phyloP scores from a whole-genome alignment of 2,329 filamentous ascomycete genomes.

The Botrytis deweyae region DNA sequence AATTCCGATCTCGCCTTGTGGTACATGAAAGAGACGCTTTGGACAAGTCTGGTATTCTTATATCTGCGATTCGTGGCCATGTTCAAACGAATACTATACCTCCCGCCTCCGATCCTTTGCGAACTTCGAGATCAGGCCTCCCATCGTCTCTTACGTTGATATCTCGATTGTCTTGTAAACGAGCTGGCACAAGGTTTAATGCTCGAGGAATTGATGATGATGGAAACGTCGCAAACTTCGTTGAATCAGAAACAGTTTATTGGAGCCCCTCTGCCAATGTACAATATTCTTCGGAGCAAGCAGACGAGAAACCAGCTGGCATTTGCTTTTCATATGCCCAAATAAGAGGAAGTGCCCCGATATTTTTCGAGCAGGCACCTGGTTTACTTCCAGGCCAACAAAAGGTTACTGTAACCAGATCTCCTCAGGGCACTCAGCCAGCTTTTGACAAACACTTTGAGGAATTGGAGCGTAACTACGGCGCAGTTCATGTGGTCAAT shows the following conservation, averaged over 20 bases:
- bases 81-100: conserved; percentile 85
- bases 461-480: conserved; percentile 80
- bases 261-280: conserved; percentile 64
- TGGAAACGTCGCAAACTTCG: conserved; percentile 96
- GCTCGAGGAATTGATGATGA: conserved; percentile 97
- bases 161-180: conserved; percentile 83
- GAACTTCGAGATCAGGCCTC: conserved; percentile 63
- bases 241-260: conserved; percentile 94
- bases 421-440: conserved; percentile 85
- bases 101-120: conserved; percentile 69
- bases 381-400: conserved; percentile 89
- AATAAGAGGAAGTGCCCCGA: conserved; percentile 85
- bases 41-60: conserved; percentile 85
- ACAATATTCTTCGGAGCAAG: conserved; percentile 27
- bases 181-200: conserved; percentile 94
- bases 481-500: conserved; percentile 89
- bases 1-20: conserved; percentile 81
- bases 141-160: conserved; percentile 87
- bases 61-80: conserved; percentile 91
- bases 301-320: conserved; percentile 44
- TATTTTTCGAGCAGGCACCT: conserved; percentile 95
- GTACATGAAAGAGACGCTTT: conserved; percentile 72
- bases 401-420: conserved; percentile 88
- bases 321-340: conserved; percentile 92
- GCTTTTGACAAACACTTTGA: conserved; percentile 96